These are phyloP conservation scores for Leishmania tropica DNA, from an alignment of 208 protist genomes.

Conservation along the genomic window DNA sequence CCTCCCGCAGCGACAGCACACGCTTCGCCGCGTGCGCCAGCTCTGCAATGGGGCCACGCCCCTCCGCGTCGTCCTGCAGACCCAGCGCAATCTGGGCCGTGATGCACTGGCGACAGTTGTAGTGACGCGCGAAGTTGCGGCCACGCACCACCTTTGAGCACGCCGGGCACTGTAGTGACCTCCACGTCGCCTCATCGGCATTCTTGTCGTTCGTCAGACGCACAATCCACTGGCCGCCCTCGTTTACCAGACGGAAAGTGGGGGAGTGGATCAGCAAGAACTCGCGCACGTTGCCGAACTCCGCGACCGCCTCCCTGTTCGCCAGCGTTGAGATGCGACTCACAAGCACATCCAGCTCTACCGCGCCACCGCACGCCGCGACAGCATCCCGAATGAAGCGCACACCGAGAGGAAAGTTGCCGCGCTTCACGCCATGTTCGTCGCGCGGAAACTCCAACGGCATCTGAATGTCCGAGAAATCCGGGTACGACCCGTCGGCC, in stretches of 20 bases:
- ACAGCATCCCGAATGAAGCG: constrained; percentile 90
- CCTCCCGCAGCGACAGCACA: constrained; percentile 58
- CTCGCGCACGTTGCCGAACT: constrained; percentile 91
- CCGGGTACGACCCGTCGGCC: constrained; percentile 21
- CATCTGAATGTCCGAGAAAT: constrained; percentile 88
- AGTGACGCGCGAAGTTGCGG: constrained; percentile 87
- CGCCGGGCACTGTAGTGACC: constrained; percentile 76
- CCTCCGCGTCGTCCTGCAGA: constrained; percentile 67
- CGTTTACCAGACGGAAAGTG: constrained; percentile 79
- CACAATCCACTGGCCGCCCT: constrained; percentile 81
- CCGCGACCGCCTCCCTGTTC: constrained; percentile 65
- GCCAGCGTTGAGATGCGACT: constrained; percentile 82
- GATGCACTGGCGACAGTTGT: constrained; percentile 82
- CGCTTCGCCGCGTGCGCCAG: constrained; percentile 74
- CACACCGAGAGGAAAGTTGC: constrained; percentile 90
- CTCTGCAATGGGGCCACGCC: constrained; percentile 79
- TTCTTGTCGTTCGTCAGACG: constrained; percentile 49
- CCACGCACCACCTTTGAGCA: constrained; percentile 86
- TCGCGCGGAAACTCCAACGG: constrained; percentile 89
- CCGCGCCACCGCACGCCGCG: constrained; percentile 77
- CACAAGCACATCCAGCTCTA: constrained; percentile 89
- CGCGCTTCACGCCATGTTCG: constrained; percentile 88
- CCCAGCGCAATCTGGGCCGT: constrained; percentile 88
- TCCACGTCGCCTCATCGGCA: constrained; percentile 73
- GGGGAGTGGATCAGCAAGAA: constrained; percentile 90